These are phyloP conservation scores for Aspergillus fructus DNA, from an alignment of 2,329 filamentous ascomycete species.

Conservation along the genomic window DNA sequence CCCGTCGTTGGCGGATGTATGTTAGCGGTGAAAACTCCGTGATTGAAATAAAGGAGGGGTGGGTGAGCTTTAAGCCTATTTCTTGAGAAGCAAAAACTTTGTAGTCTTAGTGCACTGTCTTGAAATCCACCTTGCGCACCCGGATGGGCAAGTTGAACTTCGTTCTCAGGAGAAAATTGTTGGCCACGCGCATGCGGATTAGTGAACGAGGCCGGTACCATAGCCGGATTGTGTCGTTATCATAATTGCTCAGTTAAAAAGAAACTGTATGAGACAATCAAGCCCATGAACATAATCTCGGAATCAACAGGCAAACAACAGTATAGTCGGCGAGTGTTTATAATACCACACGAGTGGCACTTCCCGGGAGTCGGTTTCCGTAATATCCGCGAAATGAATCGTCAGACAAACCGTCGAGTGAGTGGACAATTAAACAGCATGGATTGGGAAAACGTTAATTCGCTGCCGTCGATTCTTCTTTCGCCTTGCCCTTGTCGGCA, in stretches of 20 bases:
- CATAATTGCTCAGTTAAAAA: not conserved
- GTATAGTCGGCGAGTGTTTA: not conserved
- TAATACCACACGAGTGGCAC: not conserved
- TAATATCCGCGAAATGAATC: not conserved
- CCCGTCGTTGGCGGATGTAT: not conserved
- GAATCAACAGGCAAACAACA: not conserved
- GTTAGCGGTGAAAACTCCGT: too few relatives aligned
- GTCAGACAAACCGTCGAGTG: not conserved
- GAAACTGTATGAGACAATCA: not conserved
- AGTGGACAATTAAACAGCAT: not conserved
- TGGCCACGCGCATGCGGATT: not conserved
- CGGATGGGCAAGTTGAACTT: not conserved
- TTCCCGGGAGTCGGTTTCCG: not conserved
- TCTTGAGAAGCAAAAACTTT: not conserved
- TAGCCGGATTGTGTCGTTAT: not conserved
- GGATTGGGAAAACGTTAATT: constrained; percentile 20
- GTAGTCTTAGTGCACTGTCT: not conserved
- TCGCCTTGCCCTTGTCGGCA: constrained; percentile 37
- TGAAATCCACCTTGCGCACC: not conserved
- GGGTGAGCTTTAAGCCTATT: not conserved
- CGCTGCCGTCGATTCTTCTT: constrained; percentile 24
- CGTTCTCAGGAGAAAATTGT: not conserved
- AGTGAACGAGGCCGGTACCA: not conserved
- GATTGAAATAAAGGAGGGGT: not conserved
- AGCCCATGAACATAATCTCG: not conserved